Conservation (phyloP, 495 filamentous ascomycete genomes). For the Penicillium egyptiacum region DNA sequence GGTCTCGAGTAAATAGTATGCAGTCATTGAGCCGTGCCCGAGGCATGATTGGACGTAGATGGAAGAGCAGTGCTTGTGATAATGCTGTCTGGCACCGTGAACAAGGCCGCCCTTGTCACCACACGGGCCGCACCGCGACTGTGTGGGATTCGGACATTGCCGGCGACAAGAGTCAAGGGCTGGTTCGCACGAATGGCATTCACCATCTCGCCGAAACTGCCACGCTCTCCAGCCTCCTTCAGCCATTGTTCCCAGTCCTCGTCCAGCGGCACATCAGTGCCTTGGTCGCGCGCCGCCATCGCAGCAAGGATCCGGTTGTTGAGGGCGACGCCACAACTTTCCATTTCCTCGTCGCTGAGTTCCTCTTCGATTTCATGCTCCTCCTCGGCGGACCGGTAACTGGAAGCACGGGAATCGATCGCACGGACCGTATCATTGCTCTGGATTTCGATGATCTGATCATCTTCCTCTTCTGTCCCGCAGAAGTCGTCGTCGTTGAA, state of each 20-base stretch:
- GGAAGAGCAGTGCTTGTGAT: conserved; percentile 19
- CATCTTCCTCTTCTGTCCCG: conserved; percentile 31
- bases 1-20: not conserved
- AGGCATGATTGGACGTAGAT: conserved; percentile 14
- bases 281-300: conserved; percentile 62
- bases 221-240: conserved; percentile 72
- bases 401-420: conserved; percentile 24
- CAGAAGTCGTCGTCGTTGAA: conserved; percentile 35
- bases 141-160: conserved; percentile 28
- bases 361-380: conserved; percentile 54
- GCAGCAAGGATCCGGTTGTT: conserved; percentile 72
- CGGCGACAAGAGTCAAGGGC: conserved; percentile 34
- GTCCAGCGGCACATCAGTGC: conserved; percentile 65
- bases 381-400: conserved; percentile 25
- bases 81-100: conserved; percentile 11
- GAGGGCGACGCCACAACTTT: conserved; percentile 70
- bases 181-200: conserved; percentile 44
- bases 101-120: conserved; percentile 18
- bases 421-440: conserved; percentile 31
- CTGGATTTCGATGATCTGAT: conserved; percentile 28
- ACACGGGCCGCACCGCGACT: conserved; percentile 20
- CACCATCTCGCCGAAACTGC: conserved; percentile 44
- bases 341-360: conserved; percentile 64
- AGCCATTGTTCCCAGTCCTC: conserved; percentile 85
- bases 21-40: conserved; percentile 22